These are phyloP conservation scores for Pseudogymnoascus verrucosus DNA, from an alignment of 2,329 filamentous ascomycete species.

Conservation along the genomic window DNA sequence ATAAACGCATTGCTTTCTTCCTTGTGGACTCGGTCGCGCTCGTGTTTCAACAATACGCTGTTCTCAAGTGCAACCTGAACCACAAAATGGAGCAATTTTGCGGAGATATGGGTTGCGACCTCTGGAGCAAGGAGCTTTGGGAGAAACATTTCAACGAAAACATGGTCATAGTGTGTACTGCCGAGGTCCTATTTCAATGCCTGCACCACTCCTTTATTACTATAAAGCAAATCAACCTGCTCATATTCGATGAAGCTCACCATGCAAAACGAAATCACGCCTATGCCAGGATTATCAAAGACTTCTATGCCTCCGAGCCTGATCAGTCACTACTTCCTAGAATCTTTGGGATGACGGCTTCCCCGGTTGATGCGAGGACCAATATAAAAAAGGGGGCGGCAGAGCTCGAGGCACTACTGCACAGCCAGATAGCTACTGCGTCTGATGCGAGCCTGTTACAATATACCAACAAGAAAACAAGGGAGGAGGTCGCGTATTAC, in stretches of 20 bases:
- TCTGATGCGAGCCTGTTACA: conserved; percentile 48
- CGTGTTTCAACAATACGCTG: conserved; percentile 80
- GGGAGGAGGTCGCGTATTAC: conserved; percentile 52
- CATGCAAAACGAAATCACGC: conserved; percentile 91
- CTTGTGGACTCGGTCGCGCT: conserved; percentile 82
- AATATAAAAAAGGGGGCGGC: conserved; percentile 63
- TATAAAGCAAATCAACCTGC: conserved; percentile 77
- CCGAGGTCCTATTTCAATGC: conserved; percentile 73
- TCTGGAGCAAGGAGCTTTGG: conserved; percentile 56
- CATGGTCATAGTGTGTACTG: conserved; percentile 87
- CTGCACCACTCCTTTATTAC: conserved; percentile 70
- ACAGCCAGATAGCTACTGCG: conserved; percentile 76
- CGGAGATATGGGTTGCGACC: conserved; percentile 56
- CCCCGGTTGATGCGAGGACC: conserved; percentile 76
- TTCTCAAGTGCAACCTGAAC: conserved; percentile 73
- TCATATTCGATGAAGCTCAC: conserved; percentile 95
- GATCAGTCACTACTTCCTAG: conserved; percentile 51
- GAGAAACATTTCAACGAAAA: conserved; percentile 49
- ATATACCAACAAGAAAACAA: conserved; percentile 50
- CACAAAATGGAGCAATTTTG: conserved; percentile 66
- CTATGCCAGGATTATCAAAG: conserved; percentile 83
- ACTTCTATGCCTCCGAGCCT: conserved; percentile 59
- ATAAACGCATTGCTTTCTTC: conserved; percentile 71
- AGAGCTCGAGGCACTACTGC: conserved; percentile 68
- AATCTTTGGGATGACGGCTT: conserved; percentile 95